Evolutionary conservation across 441 rosid genomes (phyloP).

Genomic region (Francoa sonchifolia): DNA sequence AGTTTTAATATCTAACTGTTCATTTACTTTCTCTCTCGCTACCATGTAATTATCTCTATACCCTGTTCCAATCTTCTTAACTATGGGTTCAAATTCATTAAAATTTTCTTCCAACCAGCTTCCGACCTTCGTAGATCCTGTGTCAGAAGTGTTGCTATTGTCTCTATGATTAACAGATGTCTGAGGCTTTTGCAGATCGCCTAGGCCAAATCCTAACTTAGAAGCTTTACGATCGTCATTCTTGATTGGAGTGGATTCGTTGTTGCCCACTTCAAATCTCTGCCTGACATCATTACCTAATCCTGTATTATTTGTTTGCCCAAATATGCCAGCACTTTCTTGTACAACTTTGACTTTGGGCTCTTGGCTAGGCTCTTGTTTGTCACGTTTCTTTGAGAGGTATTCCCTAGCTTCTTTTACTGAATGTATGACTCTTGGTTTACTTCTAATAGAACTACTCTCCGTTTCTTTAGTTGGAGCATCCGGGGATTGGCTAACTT

Average conservation of each 20-base stretch:
- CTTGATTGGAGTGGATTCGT: conserved; percentile 16
- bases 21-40: conserved; percentile 48
- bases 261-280: conserved; percentile 15
- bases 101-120: conserved; percentile 63
- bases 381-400: conserved; percentile 36
- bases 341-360: conserved; percentile 12
- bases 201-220: conserved; percentile 14
- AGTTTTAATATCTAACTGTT: conserved; percentile 16
- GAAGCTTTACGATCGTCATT: conserved; percentile 16
- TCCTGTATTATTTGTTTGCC: conserved; percentile 14
- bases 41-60: conserved; percentile 55
- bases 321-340: conserved; percentile 16
- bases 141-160: conserved; percentile 14
- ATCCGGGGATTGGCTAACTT: conserved; percentile 21
- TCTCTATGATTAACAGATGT: conserved; percentile 11
- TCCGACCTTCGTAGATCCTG: conserved; percentile 21
- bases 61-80: conserved; percentile 56
- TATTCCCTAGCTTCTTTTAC: conserved; percentile 77
- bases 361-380: conserved; percentile 17
- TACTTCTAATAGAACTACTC: conserved; percentile 19
- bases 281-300: conserved; percentile 15
- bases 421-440: conserved; percentile 53
- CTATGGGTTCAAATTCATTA: conserved; percentile 58
- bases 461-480: conserved; percentile 15
- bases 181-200: conserved; percentile 13